A percentile compares a stretch with the other conserved stretches of the same genome.
Conservation (phyloP, 495 filamentous ascomycete species). For the Neurospora pannonica region DNA sequence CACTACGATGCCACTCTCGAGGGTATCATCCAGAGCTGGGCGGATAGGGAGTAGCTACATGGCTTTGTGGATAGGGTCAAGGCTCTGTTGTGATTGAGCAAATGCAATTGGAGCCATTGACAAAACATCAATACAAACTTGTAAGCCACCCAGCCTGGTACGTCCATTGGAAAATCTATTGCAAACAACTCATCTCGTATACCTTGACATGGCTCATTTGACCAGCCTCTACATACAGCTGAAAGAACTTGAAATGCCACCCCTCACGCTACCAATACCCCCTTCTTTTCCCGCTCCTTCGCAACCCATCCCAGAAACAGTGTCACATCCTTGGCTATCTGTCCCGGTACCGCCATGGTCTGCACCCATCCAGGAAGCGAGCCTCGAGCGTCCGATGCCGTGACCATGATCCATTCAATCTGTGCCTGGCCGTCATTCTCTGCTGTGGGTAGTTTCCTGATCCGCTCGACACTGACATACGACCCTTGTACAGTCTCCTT, state of each 20-base stretch:
- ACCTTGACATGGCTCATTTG: neutral
- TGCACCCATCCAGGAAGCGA: slow-evolving; percentile 59
- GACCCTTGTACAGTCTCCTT: slow-evolving; percentile 38
- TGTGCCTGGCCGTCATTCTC: slow-evolving; percentile 10
- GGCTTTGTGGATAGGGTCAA: neutral
- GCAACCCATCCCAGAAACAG: slow-evolving; percentile 55
- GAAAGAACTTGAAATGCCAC: neutral
- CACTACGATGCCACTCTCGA: slow-evolving; percentile 83
- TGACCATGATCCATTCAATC: slow-evolving; percentile 61
- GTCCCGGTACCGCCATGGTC: slow-evolving; percentile 52
- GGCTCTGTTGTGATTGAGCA: neutral
- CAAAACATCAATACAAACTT: neutral
- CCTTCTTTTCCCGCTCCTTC: slow-evolving; percentile 23
- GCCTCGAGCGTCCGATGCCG: slow-evolving; percentile 59
- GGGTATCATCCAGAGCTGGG: slow-evolving; percentile 87
- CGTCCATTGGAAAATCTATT: neutral
- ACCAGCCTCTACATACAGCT: neutral
- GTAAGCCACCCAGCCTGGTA: neutral
- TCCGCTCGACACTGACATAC: slow-evolving; percentile 55
- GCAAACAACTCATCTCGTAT: neutral
- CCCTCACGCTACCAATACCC: neutral
- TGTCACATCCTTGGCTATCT: slow-evolving; percentile 63
- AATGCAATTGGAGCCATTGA: neutral
- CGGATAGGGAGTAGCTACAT: slow-evolving; percentile 48
- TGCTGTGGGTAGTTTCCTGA: slow-evolving; percentile 24